Evolutionary conservation across 257 asterid genomes (phyloP).

Genomic region (Solanum etuberosum): DNA sequence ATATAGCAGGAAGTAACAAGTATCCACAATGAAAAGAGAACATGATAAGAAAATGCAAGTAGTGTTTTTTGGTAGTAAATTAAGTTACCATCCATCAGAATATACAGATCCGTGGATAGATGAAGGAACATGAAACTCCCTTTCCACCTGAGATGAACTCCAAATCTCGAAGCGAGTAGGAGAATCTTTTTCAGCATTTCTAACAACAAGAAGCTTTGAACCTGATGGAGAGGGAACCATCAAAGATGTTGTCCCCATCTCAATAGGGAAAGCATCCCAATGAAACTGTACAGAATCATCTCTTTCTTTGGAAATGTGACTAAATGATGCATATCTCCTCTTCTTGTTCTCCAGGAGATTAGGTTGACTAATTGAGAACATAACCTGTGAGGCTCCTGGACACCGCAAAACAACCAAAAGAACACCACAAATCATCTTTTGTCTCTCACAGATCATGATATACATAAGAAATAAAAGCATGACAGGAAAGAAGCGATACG

Average conservation of each 20-base stretch:
- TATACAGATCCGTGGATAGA: constrained; percentile 71
- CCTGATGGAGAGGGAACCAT: constrained; percentile 89
- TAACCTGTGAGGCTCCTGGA: constrained; percentile 50
- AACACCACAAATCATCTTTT: background rate
- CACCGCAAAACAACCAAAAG: constrained; percentile 11
- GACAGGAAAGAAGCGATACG: background rate
- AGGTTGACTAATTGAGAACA: constrained; percentile 69
- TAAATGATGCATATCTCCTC: constrained; percentile 51
- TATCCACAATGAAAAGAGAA: background rate
- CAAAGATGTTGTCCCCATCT: constrained; percentile 52
- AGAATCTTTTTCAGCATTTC: constrained; percentile 66
- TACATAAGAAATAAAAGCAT: background rate
- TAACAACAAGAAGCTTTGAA: constrained; percentile 59
- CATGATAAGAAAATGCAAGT: background rate
- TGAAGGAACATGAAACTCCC: constrained; percentile 56
- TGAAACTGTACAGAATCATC: constrained; percentile 38
- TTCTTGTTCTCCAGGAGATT: constrained; percentile 62
- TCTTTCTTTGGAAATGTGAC: constrained; percentile 40
- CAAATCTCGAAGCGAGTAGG: constrained; percentile 79
- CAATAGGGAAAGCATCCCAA: constrained; percentile 84
- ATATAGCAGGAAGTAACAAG: background rate
- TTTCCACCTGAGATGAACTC: constrained; percentile 59
- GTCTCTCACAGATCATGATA: background rate
- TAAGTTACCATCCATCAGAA: constrained; percentile 78
- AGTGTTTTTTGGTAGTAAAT: background rate